A percentile compares a stretch with the other conserved stretches of the same genome.
phyloP scores from a whole-genome alignment of 345 rosid genomes.

The Balakata baccata region DNA sequence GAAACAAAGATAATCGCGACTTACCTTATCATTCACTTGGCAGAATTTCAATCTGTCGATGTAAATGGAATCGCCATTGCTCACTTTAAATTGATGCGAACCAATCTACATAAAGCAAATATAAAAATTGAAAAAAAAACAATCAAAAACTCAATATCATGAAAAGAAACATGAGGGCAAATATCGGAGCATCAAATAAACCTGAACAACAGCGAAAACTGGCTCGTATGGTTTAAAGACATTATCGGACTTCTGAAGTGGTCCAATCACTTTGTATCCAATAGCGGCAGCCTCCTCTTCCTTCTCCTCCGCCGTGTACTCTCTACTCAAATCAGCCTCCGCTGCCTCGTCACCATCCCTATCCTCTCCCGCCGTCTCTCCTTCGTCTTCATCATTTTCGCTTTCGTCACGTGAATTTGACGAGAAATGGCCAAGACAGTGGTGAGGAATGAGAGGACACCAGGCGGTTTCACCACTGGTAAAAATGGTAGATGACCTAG shows the following conservation, averaged over 20 bases:
- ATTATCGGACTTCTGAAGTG: conserved; percentile 50
- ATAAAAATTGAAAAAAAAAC: not conserved
- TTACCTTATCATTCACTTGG: conserved; percentile 86
- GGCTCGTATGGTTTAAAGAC: conserved; percentile 71
- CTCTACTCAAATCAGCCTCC: conserved; percentile 30
- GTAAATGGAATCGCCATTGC: conserved; percentile 83
- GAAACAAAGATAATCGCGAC: not conserved
- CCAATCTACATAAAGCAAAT: conserved; percentile 50
- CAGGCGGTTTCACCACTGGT: conserved; percentile 17
- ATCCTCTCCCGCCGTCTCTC: conserved; percentile 9
- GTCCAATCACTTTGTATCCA: conserved; percentile 77
- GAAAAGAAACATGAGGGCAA: not conserved
- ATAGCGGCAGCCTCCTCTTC: conserved; percentile 74
- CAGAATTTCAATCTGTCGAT: conserved; percentile 85
- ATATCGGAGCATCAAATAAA: conserved; percentile 13
- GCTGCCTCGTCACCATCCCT: not conserved
- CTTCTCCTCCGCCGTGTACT: conserved; percentile 64
- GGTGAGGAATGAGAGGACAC: conserved; percentile 16
- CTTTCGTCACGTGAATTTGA: conserved; percentile 34
- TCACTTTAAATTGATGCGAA: conserved; percentile 92
- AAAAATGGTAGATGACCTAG: conserved; percentile 4
- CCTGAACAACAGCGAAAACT: conserved; percentile 90
- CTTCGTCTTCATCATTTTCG: conserved; percentile 23
- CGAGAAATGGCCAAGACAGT: conserved; percentile 40
- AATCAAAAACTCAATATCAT: not conserved